Evolutionary conservation across 192 early-diverging fungal genomes (phyloP).

Genomic region (Spinellus fusiger): DNA sequence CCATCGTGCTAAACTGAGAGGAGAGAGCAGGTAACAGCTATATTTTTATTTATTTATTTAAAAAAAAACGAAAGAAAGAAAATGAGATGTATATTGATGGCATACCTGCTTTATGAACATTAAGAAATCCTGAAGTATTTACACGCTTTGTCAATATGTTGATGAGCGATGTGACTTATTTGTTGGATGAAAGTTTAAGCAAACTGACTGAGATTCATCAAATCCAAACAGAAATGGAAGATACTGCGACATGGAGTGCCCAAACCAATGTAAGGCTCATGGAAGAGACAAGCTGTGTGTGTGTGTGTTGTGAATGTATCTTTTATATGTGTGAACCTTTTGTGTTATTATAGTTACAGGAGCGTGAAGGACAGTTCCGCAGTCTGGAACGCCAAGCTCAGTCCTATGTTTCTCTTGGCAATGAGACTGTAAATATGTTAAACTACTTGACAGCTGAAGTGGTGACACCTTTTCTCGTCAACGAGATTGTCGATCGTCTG

Average conservation of each 20-base stretch:
- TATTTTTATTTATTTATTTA: too few relatives aligned
- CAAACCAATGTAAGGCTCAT: constrained; percentile 38
- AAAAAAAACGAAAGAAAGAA: background rate
- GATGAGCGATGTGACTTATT: constrained; percentile 94
- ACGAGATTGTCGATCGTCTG: constrained; percentile 85
- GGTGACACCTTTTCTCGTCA: constrained; percentile 78
- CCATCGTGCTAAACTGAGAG: constrained; percentile 63
- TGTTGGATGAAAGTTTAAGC: constrained; percentile 87
- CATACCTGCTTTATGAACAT: background rate
- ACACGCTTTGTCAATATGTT: constrained; percentile 84
- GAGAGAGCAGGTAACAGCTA: constrained; percentile 54
- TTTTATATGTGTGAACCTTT: constrained; percentile 11
- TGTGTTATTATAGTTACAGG: constrained; percentile 55
- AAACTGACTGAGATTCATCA: constrained; percentile 81
- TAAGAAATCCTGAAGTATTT: constrained; percentile 66
- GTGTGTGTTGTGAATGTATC: background rate
- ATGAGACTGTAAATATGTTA: constrained; percentile 93
- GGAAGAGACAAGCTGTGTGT: background rate
- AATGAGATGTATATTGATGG: background rate
- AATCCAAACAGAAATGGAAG: constrained; percentile 74
- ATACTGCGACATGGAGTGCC: constrained; percentile 42
- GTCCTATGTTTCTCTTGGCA: constrained; percentile 81
- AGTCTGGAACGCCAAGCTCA: constrained; percentile 75
- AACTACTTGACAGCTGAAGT: constrained; percentile 74
- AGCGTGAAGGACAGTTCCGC: constrained; percentile 52